These are phyloP conservation scores for Cicer chorassanicum DNA, from an alignment of 306 rosid genomes.

Conservation along the genomic window DNA sequence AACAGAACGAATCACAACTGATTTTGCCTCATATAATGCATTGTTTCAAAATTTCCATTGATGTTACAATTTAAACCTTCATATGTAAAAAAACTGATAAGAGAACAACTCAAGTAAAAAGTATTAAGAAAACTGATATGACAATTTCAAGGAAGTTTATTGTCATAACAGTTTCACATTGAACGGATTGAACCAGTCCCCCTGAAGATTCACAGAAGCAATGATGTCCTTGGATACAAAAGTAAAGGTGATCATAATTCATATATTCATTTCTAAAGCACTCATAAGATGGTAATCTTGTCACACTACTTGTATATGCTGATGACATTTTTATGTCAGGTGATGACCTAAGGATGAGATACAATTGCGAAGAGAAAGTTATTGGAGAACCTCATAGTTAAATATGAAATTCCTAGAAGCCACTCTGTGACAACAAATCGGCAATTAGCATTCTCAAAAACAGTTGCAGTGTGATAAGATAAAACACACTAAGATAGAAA, in stretches of 20 bases:
- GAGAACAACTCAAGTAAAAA: slow-evolving; percentile 34
- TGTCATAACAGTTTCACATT: background rate
- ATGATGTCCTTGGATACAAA: background rate
- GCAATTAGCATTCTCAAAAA: background rate
- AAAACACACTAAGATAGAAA: background rate
- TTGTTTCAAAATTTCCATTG: slow-evolving; percentile 26
- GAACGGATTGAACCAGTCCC: background rate
- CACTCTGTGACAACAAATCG: background rate
- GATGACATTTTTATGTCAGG: background rate
- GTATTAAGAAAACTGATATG: slow-evolving; percentile 11
- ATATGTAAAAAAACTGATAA: background rate
- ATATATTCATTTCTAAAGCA: background rate
- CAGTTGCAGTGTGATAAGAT: background rate
- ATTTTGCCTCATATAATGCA: slow-evolving; percentile 14
- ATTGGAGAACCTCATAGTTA: background rate
- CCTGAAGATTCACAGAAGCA: background rate
- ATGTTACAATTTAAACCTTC: slow-evolving; percentile 1
- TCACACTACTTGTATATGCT: background rate
- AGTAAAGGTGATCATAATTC: background rate
- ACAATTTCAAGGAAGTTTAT: slow-evolving; percentile 18
- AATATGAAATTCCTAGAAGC: background rate
- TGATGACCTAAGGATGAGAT: background rate
- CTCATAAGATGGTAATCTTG: background rate
- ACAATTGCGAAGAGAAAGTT: background rate
- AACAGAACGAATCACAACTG: slow-evolving; percentile 23